These are phyloP conservation scores for Castanea sativa DNA, from an alignment of 306 rosid genomes.

Conservation along the genomic window DNA sequence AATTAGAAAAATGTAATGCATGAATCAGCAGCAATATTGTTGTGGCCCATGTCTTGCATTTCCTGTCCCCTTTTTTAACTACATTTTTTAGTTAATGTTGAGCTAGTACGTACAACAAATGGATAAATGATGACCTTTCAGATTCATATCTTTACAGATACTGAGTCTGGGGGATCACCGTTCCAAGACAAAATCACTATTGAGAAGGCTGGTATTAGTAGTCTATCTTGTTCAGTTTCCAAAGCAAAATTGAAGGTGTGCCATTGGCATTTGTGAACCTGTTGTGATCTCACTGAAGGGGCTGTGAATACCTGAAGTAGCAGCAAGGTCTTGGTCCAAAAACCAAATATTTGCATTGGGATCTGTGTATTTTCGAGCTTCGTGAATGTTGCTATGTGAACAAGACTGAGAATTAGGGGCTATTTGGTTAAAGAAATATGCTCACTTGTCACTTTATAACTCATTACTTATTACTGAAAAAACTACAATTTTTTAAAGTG, in stretches of 20 bases:
- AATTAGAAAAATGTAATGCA: too few species aligned
- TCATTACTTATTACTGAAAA: too few species aligned
- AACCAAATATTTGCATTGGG: not conserved
- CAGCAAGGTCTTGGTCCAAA: not conserved
- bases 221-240: not conserved
- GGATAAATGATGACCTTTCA: not conserved
- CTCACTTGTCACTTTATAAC: too few species aligned
- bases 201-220: not conserved
- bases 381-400: not conserved
- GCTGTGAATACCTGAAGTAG: not conserved
- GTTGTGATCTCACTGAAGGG: not conserved
- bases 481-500: too few species aligned
- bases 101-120: not conserved
- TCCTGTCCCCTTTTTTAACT: not conserved
- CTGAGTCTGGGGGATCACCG: not conserved
- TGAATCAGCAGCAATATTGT: too few species aligned
- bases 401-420: not conserved
- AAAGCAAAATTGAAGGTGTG: not conserved
- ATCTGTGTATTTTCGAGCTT: not conserved
- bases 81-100: not conserved
- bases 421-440: too few species aligned
- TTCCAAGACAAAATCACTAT: not conserved
- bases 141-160: too few species aligned
- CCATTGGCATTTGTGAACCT: not conserved
- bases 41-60: not conserved